Conservation (phyloP, 2,329 filamentous ascomycete genomes). For the Xylaria sp. region DNA sequence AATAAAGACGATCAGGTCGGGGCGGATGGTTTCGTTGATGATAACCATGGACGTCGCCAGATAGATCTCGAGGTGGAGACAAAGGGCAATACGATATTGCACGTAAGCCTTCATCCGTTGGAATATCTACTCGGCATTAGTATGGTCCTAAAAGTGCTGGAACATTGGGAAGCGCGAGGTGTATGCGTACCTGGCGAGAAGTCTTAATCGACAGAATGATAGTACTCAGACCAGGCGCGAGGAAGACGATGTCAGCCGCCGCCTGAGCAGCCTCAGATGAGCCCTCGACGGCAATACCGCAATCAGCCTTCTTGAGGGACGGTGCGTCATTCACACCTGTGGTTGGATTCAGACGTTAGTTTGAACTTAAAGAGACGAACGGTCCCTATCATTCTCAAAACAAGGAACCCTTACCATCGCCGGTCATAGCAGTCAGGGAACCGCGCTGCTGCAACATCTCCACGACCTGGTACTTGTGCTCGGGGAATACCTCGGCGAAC, state of each 20-base stretch:
- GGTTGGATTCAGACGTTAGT: no score
- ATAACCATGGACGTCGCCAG: conserved; percentile 74
- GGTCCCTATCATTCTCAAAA: no score
- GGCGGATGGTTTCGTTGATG: conserved; percentile 70
- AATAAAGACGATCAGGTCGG: conserved; percentile 72
- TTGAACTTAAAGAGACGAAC: no score
- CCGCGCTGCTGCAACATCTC: conserved; percentile 75
- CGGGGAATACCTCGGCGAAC: conserved; percentile 74
- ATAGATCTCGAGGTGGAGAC: conserved; percentile 70
- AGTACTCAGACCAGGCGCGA: conserved; percentile 67
- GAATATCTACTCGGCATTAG: no score
- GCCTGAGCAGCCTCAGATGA: conserved; percentile 68
- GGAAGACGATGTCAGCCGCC: conserved; percentile 70
- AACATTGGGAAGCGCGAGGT: no score
- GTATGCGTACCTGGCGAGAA: no score
- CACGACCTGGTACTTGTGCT: conserved; percentile 77
- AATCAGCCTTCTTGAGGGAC: conserved; percentile 70
- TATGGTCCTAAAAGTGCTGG: no score
- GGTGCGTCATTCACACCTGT: conserved; percentile 72
- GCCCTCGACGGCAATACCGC: conserved; percentile 70
- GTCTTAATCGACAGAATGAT: conserved; percentile 71
- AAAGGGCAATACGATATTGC: conserved; percentile 71
- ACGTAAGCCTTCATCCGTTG: conserved; percentile 74
- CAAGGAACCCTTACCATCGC: no score
- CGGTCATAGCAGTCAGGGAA: conserved; percentile 74